Conservation (phyloP, 352 stramenopile genomes). For the Achlya hypogyna region DNA sequence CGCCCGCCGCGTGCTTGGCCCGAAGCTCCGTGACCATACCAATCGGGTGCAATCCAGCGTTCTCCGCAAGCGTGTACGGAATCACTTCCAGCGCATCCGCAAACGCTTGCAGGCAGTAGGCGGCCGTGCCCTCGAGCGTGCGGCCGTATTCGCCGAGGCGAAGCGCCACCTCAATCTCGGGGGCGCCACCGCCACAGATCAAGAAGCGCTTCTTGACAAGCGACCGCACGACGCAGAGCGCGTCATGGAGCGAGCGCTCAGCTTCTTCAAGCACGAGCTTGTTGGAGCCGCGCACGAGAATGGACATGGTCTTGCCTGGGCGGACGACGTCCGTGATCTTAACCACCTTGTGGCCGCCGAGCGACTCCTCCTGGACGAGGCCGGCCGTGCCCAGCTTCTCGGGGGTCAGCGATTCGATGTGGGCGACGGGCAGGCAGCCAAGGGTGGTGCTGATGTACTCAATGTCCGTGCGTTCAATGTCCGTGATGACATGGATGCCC, state of each 20-base stretch:
- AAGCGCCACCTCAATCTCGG: constrained; percentile 95
- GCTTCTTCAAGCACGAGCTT: constrained; percentile 98
- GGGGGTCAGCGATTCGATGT: constrained; percentile 95
- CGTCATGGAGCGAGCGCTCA: constrained; percentile 97
- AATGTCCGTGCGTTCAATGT: constrained; percentile 98
- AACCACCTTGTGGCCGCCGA: constrained; percentile 95
- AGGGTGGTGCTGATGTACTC: constrained; percentile 98
- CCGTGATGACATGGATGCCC: constrained; percentile 98
- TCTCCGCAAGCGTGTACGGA: constrained; percentile 99
- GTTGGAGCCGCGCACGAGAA: constrained; percentile 97
- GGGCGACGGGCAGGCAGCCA: constrained; percentile 93
- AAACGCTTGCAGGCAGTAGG: constrained; percentile 96
- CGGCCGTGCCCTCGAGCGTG: constrained; percentile 90
- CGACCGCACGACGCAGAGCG: constrained; percentile 95
- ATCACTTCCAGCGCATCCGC: constrained; percentile 97
- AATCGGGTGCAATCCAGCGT: constrained; percentile 98
- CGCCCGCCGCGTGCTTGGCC: constrained; percentile 89
- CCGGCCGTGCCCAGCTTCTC: constrained; percentile 95
- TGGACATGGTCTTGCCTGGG: constrained; percentile 94
- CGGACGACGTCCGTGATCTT: constrained; percentile 98
- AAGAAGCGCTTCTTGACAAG: constrained; percentile 99
- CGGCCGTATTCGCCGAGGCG: constrained; percentile 89
- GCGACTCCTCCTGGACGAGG: constrained; percentile 93
- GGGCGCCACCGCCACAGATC: constrained; percentile 95
- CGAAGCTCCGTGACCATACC: constrained; percentile 96